Evolutionary conservation across 768 basidiomycete species (phyloP).

Genomic region (Rhodotorula babjevae): DNA sequence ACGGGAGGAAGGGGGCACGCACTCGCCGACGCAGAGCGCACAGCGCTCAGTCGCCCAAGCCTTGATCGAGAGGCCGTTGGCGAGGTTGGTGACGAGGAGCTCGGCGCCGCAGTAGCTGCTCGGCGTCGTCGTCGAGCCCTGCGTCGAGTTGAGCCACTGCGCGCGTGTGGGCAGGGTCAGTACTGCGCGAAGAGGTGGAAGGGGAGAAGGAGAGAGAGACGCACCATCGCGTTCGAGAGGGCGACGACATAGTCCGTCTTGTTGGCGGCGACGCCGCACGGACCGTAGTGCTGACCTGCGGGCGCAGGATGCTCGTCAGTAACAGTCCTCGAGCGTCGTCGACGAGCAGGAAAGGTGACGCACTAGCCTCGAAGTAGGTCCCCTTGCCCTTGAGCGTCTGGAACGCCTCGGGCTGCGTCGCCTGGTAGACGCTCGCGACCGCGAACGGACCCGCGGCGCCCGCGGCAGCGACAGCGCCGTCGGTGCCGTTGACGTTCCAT

Average conservation of each 20-base stretch:
- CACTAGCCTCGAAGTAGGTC: conserved; percentile 15
- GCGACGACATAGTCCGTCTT: conserved; percentile 24
- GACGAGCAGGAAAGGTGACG: not conserved
- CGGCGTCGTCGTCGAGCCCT: not conserved
- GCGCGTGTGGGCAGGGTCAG: not conserved
- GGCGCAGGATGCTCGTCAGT: too few species aligned
- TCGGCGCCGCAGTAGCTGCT: conserved; percentile 15
- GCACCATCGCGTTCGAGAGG: conserved; percentile 7
- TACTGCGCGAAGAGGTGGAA: too few species aligned
- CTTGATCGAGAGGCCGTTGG: conserved; percentile 13
- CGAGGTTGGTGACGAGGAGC: conserved; percentile 20
- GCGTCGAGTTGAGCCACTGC: conserved; percentile 25
- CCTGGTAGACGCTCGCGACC: not conserved
- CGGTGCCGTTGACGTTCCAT: not conserved
- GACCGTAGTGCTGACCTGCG: conserved; percentile 10
- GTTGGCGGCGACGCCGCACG: conserved; percentile 13
- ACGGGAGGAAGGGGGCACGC: not conserved
- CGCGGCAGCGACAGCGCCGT: not conserved
- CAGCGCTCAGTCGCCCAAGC: conserved; percentile 22
- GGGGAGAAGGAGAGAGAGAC: not conserved
- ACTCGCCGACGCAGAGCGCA: conserved; percentile 1
- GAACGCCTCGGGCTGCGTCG: conserved; percentile 10
- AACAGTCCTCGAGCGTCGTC: too few species aligned
- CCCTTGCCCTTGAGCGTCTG: conserved; percentile 9
- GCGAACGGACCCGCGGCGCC: not conserved